phyloP scores from a whole-genome alignment of 306 rosid species.

The Pachyrhizus erosus region DNA sequence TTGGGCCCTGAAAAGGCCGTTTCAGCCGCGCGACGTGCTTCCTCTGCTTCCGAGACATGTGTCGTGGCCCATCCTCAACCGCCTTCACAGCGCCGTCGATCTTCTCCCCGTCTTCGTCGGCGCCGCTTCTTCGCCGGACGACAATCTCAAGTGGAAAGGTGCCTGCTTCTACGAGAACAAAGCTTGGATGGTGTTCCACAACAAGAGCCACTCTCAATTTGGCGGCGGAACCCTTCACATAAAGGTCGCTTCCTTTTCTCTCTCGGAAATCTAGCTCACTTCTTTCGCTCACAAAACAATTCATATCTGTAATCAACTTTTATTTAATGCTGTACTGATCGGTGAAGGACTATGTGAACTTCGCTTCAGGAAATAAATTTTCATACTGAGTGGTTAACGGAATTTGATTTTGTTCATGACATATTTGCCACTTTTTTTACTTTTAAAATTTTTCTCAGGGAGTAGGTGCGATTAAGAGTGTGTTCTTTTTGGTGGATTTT shows the following conservation, averaged over 20 bases:
- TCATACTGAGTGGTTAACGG: neutral
- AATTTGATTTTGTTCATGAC: neutral
- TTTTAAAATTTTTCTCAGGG: neutral
- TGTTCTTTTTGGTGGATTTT: conserved; percentile 32
- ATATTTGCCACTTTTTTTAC: neutral
- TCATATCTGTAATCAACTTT: neutral
- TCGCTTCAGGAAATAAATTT: neutral
- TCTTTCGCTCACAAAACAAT: neutral
- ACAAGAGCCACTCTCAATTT: conserved; percentile 60
- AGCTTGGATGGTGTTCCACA: conserved; percentile 91
- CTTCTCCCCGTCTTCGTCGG: conserved; percentile 84
- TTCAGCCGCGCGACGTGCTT: conserved; percentile 71
- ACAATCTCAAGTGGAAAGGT: conserved; percentile 68
- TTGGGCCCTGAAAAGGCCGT: conserved; percentile 48
- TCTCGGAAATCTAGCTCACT: conserved; percentile 10
- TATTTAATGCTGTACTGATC: neutral
- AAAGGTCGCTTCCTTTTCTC: conserved; percentile 56
- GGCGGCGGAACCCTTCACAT: conserved; percentile 98
- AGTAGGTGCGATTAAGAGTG: conserved; percentile 5
- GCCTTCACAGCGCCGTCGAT: conserved; percentile 76
- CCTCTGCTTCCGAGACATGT: conserved; percentile 80
- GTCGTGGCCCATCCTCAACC: conserved; percentile 84
- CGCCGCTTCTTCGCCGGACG: conserved; percentile 58
- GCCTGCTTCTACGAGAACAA: conserved; percentile 79
- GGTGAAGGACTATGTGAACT: neutral